Evolutionary conservation across 2,329 filamentous ascomycete species (phyloP), one percentile per base, ranked within the genome.

Genomic region (Curvularia spicifera): DNA sequence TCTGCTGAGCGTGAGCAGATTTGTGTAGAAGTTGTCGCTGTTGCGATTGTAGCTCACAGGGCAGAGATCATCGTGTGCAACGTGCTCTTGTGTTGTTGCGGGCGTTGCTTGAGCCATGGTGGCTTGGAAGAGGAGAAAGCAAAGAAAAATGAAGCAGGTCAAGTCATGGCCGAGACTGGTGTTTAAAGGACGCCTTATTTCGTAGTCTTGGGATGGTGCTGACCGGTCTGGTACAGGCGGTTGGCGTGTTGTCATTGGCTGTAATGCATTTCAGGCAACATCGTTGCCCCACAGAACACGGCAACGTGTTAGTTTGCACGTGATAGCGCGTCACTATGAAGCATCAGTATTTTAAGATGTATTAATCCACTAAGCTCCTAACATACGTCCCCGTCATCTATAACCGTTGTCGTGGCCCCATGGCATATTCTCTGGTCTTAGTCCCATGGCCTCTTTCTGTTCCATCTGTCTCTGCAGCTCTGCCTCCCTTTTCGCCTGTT

Each of bases 51-150:
- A 4, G 39, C 58, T 53, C 57, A 71, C 70, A 4, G 79, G 79
- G 53, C 80, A 82, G 18, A 78, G 61, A 59, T 81, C 79, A 45
- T 81, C 79, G 42, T 80, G 73, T 33, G 69, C 64, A 57, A 78
- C 61, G 18, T 59, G 53, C 54, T 70, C 55, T 65, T 12, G 40
- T 33, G 15, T 33, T 5, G 39, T 26, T 44, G 31, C 24, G 24
- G 20, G 18, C 24, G n/a, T 50, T 53, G 43, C 31, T 15, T 50
- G 51, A 15, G 51, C 39, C 56, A 58, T 58, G 51, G 42, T 40
- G 22, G 47, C 12, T 29, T 26, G 13, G 13, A 43, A 22, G 13
- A 26, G 8, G 13, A 31, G 18, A n/a, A 20, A 7, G 8, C 6
- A 13, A 22, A 4, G 5, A 13, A 26, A 13, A 18, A n/a, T 9